A percentile compares a stretch with the other conserved stretches of the same genome.
Evolutionary conservation across 1,284 basidiomycete species (phyloP).

Genomic region (Puccinia novopanici): DNA sequence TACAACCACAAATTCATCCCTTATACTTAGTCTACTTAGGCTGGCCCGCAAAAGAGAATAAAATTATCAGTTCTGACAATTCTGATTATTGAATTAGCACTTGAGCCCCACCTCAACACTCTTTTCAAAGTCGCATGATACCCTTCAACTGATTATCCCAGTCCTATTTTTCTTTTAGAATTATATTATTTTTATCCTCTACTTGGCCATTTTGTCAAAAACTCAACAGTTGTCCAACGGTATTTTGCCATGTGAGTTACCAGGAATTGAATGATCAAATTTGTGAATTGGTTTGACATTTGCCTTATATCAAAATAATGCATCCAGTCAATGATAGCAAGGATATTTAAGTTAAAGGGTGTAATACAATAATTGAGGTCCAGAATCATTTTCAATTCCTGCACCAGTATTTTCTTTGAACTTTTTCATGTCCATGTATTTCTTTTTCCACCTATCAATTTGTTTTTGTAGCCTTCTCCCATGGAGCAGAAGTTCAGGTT

Average conservation of each 20-base stretch:
- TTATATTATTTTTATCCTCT: too few species aligned
- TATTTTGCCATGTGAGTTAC: neutral
- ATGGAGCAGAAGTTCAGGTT: neutral
- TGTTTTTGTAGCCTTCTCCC: neutral
- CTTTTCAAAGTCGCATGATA: too few species aligned
- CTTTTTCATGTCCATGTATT: neutral
- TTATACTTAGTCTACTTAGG: too few species aligned
- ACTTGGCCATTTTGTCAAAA: too few species aligned
- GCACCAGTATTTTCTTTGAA: conserved; percentile 6
- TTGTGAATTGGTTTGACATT: neutral
- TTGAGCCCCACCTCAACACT: too few species aligned
- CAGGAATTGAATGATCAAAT: neutral
- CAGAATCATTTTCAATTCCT: neutral
- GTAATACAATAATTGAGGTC: neutral
- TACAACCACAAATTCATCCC: too few species aligned
- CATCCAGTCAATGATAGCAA: conserved; percentile 2
- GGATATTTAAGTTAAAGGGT: neutral
- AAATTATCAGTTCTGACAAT: too few species aligned
- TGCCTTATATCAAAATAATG: neutral
- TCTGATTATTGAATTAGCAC: too few species aligned
- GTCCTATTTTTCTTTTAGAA: too few species aligned
- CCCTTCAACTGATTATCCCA: too few species aligned
- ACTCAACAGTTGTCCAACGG: too few species aligned
- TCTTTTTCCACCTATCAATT: neutral
- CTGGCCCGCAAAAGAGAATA: too few species aligned